Evolutionary conservation across 306 rosid species (phyloP).

Genomic region (Vigna nakashimae): DNA sequence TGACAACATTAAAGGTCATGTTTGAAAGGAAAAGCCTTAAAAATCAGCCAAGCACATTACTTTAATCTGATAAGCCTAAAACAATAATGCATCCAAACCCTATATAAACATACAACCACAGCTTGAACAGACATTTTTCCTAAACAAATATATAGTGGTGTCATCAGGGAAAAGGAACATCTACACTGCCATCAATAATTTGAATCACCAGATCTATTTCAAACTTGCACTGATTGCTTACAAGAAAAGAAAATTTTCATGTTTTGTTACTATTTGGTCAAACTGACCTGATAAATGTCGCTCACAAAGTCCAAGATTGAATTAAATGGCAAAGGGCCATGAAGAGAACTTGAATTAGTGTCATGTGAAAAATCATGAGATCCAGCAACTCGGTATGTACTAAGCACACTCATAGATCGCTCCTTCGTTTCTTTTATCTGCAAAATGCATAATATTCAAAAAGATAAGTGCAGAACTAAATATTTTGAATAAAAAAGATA

Average conservation of each 20-base stretch:
- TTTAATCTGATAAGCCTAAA: conserved; percentile 12
- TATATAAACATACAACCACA: conserved; percentile 19
- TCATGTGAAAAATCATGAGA: conserved; percentile 73
- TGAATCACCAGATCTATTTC: conserved; percentile 32
- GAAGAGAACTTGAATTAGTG: conserved; percentile 58
- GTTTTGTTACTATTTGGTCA: conserved; percentile 27
- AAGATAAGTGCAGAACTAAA: neutral
- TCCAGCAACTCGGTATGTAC: conserved; percentile 73
- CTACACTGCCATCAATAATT: conserved; percentile 1
- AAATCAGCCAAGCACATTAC: conserved; percentile 23
- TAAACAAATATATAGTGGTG: conserved; percentile 10
- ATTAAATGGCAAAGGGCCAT: conserved; percentile 66
- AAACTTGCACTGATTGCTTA: conserved; percentile 17
- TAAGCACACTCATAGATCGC: conserved; percentile 78
- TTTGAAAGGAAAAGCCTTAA: conserved; percentile 28
- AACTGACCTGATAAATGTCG: conserved; percentile 85
- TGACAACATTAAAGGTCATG: conserved; percentile 45
- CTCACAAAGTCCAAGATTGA: conserved; percentile 95
- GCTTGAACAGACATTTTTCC: neutral
- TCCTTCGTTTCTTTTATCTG: conserved; percentile 98
- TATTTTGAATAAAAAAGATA: conserved; percentile 3
- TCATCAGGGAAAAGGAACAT: conserved; percentile 18
- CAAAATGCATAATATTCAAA: conserved; percentile 38
- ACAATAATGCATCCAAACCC: conserved; percentile 18
- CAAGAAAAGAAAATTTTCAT: conserved; percentile 6